These are phyloP conservation scores for Raphanus sativus DNA, from an alignment of 345 rosid genomes.

Conservation along the genomic window DNA sequence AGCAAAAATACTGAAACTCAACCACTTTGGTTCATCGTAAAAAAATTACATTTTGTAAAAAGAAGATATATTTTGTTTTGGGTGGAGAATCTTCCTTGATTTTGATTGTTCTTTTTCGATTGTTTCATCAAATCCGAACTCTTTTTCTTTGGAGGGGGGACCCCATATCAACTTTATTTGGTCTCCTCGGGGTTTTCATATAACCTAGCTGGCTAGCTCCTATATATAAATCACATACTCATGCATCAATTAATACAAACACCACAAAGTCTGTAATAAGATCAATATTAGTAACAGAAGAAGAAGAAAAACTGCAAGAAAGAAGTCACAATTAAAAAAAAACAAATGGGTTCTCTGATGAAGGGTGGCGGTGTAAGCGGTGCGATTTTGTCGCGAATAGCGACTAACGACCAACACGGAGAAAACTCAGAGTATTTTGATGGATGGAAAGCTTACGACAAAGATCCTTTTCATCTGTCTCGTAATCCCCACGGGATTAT, in stretches of 20 bases:
- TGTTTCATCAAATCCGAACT: slow-evolving; percentile 27
- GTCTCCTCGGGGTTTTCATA: slow-evolving; percentile 19
- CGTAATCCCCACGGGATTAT: slow-evolving; percentile 65
- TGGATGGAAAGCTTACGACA: slow-evolving; percentile 88
- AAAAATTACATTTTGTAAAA: not conserved
- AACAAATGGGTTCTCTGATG: slow-evolving; percentile 15
- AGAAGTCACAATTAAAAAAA: not conserved
- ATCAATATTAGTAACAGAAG: not conserved
- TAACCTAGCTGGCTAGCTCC: not conserved
- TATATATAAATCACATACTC: slow-evolving; percentile 19
- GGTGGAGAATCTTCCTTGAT: slow-evolving; percentile 17
- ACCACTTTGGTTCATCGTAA: not conserved
- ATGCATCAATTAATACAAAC: not conserved
- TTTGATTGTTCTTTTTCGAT: slow-evolving; percentile 8
- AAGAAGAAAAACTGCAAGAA: not conserved
- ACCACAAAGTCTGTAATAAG: not conserved
- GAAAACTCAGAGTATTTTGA: slow-evolving; percentile 78
- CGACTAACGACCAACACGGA: slow-evolving; percentile 60
- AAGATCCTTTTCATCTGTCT: slow-evolving; percentile 58
- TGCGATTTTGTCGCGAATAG: slow-evolving; percentile 58
- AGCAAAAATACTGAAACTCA: not conserved
- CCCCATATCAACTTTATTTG: slow-evolving; percentile 27
- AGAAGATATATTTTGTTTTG: slow-evolving; percentile 8
- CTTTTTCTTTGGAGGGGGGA: not conserved
- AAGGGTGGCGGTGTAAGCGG: slow-evolving; percentile 3